Base-by-base conservation (phyloP, 75 land plant species). In the Selaginella moellendorffii region DNA sequence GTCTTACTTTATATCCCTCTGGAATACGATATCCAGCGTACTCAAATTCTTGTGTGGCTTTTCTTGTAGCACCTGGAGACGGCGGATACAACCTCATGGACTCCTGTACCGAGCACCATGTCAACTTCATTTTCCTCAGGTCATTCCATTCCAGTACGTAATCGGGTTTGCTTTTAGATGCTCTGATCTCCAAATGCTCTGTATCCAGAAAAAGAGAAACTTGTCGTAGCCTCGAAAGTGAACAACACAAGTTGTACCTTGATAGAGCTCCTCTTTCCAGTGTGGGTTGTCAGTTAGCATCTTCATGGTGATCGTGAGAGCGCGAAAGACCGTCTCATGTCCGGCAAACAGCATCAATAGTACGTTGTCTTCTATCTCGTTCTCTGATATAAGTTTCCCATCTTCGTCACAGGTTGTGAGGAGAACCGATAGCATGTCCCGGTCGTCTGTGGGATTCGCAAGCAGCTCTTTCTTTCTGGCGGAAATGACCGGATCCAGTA, bases 71-170 rank as follows among this genome's bases (percentile, higher is more conserved):
- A 2, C 76, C 79, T 25, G 68, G 68, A 2, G 70, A 64, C 8
- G 82, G 74, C 0, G 85, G 79, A 12, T 52, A 27, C 28, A 82
- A 27, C 23, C 85, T 65, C 24, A 79, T 24, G 0, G 71, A 62
- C 69, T 82, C 85, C 30, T 70, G 65, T 1, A 68, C 54, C 0
- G 63, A 79, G 27, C 63, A 72, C 85, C 85, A 79, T 10, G 85
- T 68, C 26, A 72, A 76, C 67, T 82, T 79, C 85, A 79, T 79
- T n/a, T n/a, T n/a, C n/a, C n/a, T n/a, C n/a, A n/a, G n/a, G n/a
- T n/a, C n/a, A n/a, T n/a, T n/a, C n/a, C n/a, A n/a, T n/a, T n/a
- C n/a, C n/a, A n/a, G n/a, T n/a, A n/a, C n/a, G n/a, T n/a, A n/a
- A n/a, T n/a, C n/a, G n/a, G n/a, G n/a, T n/a, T n/a, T n/a, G n/a